Evolutionary conservation across 2,329 filamentous ascomycete genomes (phyloP), one percentile per base, ranked within the genome.

Genomic region (Penicillium sp.): DNA sequence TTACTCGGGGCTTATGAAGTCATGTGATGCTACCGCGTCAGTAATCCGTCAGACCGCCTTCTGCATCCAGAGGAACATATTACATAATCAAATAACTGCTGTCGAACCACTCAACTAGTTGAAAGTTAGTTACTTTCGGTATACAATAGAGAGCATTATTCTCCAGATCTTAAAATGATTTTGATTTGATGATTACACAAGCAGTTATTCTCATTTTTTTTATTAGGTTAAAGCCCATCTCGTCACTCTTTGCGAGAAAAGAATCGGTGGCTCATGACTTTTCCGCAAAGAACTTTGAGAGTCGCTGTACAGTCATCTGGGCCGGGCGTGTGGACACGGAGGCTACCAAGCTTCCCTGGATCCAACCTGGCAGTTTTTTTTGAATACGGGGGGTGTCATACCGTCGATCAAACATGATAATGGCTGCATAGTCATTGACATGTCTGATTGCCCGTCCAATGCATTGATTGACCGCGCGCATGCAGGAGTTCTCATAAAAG

Each of bases 401-500:
- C 51, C 95, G 81, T 61, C 84, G 81, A 74, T 99, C 95, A 33
- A 95, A 79, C 70, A 99, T 82, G 55, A 97, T 77, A 61, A 99
- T 97, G 16, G 90, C 87, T 5, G 95, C 95, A 75, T 96, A 98
- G 75, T 99, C 95, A 24, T 84, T 86, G 54, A 83, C 84, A 71
- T 99, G 95, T 47, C 95, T 82, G 66, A 99, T 97, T 1, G 92
- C 95, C 57, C 95, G 82, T 1, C 95, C 95, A 64, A 99, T 93
- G 70, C 91, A 95, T 78, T 99, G 95, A 73, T 99, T 99, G 5
- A 99, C 95, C 5, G 93, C 91, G 39, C 95, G 84, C 93, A 99
- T 97, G 73, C 93, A 97, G 0, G 91, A 86, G 70, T 98, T 98
- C 72, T 97, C 92, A 70, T 96, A 96, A 69, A 91, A 96, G 59